Evolutionary conservation across 257 asterid species (phyloP), one percentile per base, ranked within the genome.

Genomic region (Capsicum baccatum): DNA sequence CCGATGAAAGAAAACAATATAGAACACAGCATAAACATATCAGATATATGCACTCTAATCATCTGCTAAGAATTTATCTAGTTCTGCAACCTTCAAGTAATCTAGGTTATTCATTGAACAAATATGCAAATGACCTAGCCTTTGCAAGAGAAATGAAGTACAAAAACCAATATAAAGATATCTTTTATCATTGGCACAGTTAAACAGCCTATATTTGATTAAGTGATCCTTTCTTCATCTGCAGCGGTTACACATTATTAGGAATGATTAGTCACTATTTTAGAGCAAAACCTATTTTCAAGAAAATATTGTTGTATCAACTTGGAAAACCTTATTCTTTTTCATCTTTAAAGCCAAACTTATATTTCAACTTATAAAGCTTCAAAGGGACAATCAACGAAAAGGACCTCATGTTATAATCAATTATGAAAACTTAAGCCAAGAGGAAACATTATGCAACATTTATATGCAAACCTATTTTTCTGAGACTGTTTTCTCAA

Each of bases 1-100:
- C 99, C 95, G 96, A 85, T 79, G 89, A 84, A 79, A 54, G 48
- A 83, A 0, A 42, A 8, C 39, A 83, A 64, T 11, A 83, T 37
- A 47, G 80, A 19, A 68, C 10, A 54, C 54, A 78, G 2, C 64
- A 54, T 26, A 14, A 78, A 26, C 16, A 8, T 64, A 78, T 26
- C 64, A 33, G 82, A 78, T 14, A 9, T 78, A 54, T 26, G 26
- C 64, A 54, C 26, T 78, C 42, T 26, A 54, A 78, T 48, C 64
- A 78, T 54, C 63, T 78, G 50, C 8, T 13, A 8, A 54, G 12
- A n/a, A 78, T 52, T 73, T 54, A 78, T 78, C 82, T 78, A 26
- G 26, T 55, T 55, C 82, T 8, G 82, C 50, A 78, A 78, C 50
- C 82, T 78, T 78, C 63, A 52, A 76, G 63, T 76, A 76, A 15